phyloP scores from a whole-genome alignment of 2,329 filamentous ascomycete genomes.

The Aulographum hederae region DNA sequence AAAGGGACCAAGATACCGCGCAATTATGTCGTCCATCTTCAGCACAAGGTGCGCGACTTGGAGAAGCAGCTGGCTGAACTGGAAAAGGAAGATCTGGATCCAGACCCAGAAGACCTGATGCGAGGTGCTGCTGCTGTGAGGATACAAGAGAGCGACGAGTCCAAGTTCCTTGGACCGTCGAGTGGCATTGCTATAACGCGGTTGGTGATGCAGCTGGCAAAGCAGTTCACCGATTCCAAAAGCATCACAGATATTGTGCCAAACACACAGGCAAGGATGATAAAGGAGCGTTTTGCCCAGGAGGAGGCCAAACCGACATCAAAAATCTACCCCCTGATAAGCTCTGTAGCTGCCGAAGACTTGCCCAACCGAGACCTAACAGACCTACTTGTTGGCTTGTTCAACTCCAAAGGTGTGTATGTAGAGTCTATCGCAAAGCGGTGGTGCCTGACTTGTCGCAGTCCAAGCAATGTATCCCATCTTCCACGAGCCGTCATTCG shows the following conservation, averaged over 20 bases:
- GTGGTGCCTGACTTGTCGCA: slow-evolving; percentile 15
- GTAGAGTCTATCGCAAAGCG: background rate
- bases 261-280: slow-evolving; percentile 45
- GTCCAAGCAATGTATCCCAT: slow-evolving; percentile 79
- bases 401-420: slow-evolving; percentile 58
- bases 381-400: slow-evolving; percentile 67
- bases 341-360: slow-evolving; percentile 58
- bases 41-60: slow-evolving; percentile 66
- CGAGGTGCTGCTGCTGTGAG: slow-evolving; percentile 72
- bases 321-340: slow-evolving; percentile 83
- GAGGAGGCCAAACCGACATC: slow-evolving; percentile 44
- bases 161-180: slow-evolving; percentile 79
- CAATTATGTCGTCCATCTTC: slow-evolving; percentile 80
- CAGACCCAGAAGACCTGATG: slow-evolving; percentile 67
- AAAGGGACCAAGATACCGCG: slow-evolving; percentile 75
- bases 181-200: slow-evolving; percentile 92
- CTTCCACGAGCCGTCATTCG: slow-evolving; percentile 67
- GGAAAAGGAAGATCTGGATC: slow-evolving; percentile 53
- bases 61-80: slow-evolving; percentile 66
- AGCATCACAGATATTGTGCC: slow-evolving; percentile 86
- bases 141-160: slow-evolving; percentile 70
- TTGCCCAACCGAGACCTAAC: slow-evolving; percentile 59
- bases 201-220: slow-evolving; percentile 89
- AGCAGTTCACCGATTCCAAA: slow-evolving; percentile 77
- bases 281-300: slow-evolving; percentile 49